Base-by-base conservation (phyloP, 805 yeast species). In the Suhomyces sp. region DNA sequence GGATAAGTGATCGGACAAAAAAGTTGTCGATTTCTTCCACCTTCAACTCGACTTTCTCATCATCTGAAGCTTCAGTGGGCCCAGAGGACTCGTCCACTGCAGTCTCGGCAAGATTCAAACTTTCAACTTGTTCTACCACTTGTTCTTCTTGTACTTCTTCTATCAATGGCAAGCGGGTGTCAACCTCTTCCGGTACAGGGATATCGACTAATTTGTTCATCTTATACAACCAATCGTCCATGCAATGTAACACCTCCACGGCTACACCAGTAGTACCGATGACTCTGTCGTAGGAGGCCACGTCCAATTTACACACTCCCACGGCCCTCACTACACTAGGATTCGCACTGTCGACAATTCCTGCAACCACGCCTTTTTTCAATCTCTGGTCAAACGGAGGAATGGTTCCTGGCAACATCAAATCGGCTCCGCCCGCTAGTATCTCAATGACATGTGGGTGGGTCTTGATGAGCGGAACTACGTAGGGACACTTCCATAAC, bases 221-320 rank as follows among this genome's bases (percentile, higher is more conserved):
- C 33, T 71, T 71, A 46, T 73, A 80, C 47, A 93, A 71, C 49
- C 79, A 81, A 64, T 93, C 99, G 3, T 81, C 86, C 15, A 79
- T 65, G 29, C 77, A 77, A 59, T 90, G 96, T n/a, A 83, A 59
- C 4, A 90, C 72, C 46, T 79, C 76, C 0, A 92, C 96, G 0
- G 94, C 97, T 27, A 87, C 82, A 10, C 98, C 99, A 13, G 78
- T 77, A 13, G 79, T 73, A 0, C 90, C 91, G n/a, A 78, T 67
- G 1, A 82, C 86, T 48, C 73, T 62, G 40, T 70, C 67, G 46
- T 73, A 68, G 2, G 68, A 65, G 2, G 70, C 64, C 57, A 89
- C 56, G 58, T 85, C 78, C 57, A 78, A 52, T 39, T 69, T 58
- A 54, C 87, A 82, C 9, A 76, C 63, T 2, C 97, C 97, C 24